Evolutionary conservation across 176 grass and related monocot species (phyloP).

Genomic region (Oryza glaberrima): DNA sequence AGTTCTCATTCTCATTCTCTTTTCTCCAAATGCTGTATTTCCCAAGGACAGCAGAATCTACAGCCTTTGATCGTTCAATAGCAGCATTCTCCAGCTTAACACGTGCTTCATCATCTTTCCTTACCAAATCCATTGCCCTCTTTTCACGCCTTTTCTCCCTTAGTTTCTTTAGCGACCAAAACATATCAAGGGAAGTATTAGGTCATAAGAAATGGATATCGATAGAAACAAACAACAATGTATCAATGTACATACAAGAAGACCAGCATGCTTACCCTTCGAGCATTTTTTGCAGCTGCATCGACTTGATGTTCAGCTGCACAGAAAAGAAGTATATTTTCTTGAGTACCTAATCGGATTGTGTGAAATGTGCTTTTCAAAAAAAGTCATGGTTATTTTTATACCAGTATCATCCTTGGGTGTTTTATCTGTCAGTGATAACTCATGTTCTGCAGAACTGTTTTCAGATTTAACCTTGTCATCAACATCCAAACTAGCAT

Average conservation of each 20-base stretch:
- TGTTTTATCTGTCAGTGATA: constrained; percentile 44
- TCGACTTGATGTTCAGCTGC: constrained; percentile 71
- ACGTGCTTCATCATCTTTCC: constrained; percentile 78
- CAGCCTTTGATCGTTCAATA: constrained; percentile 90
- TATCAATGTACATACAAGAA: constrained; percentile 30
- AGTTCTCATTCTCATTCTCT: constrained; percentile 94
- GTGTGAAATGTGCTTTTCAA: constrained; percentile 28
- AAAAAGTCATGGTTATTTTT: constrained; percentile 19
- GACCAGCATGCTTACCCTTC: constrained; percentile 70
- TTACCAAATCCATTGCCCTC: constrained; percentile 76
- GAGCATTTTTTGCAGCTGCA: constrained; percentile 53
- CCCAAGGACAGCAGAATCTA: constrained; percentile 92
- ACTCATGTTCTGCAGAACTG: constrained; percentile 48
- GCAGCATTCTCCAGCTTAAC: constrained; percentile 90
- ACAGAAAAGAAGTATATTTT: constrained; percentile 32
- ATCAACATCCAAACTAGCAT: constrained; percentile 49
- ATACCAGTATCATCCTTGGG: constrained; percentile 65
- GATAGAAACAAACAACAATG: constrained; percentile 11
- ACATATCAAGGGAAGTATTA: neutral
- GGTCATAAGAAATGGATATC: neutral
- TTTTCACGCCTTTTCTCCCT: constrained; percentile 88
- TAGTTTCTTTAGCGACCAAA: constrained; percentile 66
- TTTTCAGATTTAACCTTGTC: constrained; percentile 55
- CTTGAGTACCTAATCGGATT: neutral
- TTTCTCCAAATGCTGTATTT: constrained; percentile 99